phyloP scores from a whole-genome alignment of 805 yeast genomes.

The Barnettozyma sp. region DNA sequence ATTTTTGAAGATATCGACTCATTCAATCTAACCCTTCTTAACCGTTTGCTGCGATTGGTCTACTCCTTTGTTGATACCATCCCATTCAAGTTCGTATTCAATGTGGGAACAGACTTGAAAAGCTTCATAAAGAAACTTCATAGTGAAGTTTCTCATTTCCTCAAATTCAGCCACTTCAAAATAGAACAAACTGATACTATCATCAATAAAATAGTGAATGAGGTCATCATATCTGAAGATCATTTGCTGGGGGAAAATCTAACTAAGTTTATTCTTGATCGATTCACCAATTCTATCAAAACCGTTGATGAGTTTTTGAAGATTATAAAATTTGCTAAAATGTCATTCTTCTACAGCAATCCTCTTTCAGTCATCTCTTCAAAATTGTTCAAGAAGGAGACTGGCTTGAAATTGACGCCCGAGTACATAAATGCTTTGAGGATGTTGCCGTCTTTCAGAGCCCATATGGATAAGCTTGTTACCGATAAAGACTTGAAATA shows the following conservation, averaged over 20 bases:
- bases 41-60: constrained; percentile 15
- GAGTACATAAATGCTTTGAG: constrained; percentile 24
- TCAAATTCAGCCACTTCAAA: constrained; percentile 16
- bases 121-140: constrained; percentile 16
- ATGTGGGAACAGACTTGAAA: constrained; percentile 18
- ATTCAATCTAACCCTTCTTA: constrained; percentile 16
- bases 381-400: constrained; percentile 6
- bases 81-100: constrained; percentile 22
- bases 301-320: constrained; percentile 23
- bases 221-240: constrained; percentile 15
- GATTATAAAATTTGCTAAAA: constrained; percentile 20
- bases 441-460: constrained; percentile 31
- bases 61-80: constrained; percentile 14
- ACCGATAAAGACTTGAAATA: constrained; percentile 7
- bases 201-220: constrained; percentile 19
- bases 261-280: constrained; percentile 16
- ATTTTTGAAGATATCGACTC: constrained; percentile 25
- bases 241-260: constrained; percentile 18
- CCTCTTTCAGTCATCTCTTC: constrained; percentile 17
- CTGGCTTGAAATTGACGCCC: constrained; percentile 2
- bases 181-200: constrained; percentile 23
- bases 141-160: constrained; percentile 13
- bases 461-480: constrained; percentile 16
- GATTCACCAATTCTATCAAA: constrained; percentile 19
- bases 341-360: constrained; percentile 22